Base-by-base conservation (phyloP, 2,329 filamentous ascomycete species). In the Xenoacremonium recifei region DNA sequence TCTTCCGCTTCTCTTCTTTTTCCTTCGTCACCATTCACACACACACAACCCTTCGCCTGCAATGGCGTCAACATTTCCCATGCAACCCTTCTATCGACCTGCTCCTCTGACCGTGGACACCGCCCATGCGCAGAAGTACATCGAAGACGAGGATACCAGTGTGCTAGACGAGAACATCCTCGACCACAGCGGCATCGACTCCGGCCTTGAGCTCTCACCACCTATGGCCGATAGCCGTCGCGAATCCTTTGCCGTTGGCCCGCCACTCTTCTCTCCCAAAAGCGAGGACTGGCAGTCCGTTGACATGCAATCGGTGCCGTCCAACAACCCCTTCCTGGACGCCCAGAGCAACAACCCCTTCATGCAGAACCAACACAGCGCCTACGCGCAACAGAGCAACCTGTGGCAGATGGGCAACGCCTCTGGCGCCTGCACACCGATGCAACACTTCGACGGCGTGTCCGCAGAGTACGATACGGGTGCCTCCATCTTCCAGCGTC, bases 341-440 rank as follows among this genome's bases (percentile, higher is more conserved):
- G 69, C 71, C 32, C 71, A 70, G 58, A 75, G 68, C 68, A 80
- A 74, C 68, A 82, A 82, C 68, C 80, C 80, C 37, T 91, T 87
- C 70, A 77, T 84, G 69, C 72, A 76, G 49, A 62, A 63, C 41
- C 75, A 79, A 49, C 60, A 62, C 35, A 63, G 64, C 30, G 55
- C 60, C 35, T 73, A 72, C 40, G 63, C 56, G 37, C 60, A 66
- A 39, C 65, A 69, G 27, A 60, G 58, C 34, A 68, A 67, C 49
- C 61, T 72, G 48, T 91, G 87, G 86, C 71, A 81, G 37, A 75
- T 84, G 62, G 76, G 81, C 54, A 76, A 76, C 37, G 73, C 72
- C 55, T 87, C 86, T 19, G 85, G 82, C 39, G 80, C 87, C 48
- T 85, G 82, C 64, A 92, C 88, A 6, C 85, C 87, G 13, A 80